These are phyloP conservation scores for Scedosporium aurantiacum DNA, from an alignment of 2,329 filamentous ascomycete species.

Conservation along the genomic window DNA sequence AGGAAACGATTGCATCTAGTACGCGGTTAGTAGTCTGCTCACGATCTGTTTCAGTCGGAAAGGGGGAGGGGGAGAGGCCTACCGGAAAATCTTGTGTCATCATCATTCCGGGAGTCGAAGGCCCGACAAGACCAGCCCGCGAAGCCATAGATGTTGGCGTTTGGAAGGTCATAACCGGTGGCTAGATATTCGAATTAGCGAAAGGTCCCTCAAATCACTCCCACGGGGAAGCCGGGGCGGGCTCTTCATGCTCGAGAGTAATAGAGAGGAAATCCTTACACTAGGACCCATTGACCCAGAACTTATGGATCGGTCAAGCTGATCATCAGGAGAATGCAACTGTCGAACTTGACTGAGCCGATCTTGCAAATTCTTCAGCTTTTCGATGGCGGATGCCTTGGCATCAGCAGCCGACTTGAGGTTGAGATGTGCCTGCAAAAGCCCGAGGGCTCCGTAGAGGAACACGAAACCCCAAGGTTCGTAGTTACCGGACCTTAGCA, in stretches of 20 bases:
- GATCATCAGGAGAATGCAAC: slow-evolving; percentile 22
- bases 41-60: too few relatives aligned
- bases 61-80: neutral
- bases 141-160: slow-evolving; percentile 27
- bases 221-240: too few relatives aligned
- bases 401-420: slow-evolving; percentile 45
- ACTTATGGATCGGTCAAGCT: slow-evolving; percentile 15
- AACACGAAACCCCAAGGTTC: slow-evolving; percentile 55
- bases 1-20: neutral
- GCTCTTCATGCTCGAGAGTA: slow-evolving; percentile 22
- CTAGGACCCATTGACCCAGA: slow-evolving; percentile 11
- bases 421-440: slow-evolving; percentile 48
- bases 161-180: slow-evolving; percentile 26
- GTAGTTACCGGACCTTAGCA: slow-evolving; percentile 51
- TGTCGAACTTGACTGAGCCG: slow-evolving; percentile 41
- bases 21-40: neutral
- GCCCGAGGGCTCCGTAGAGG: slow-evolving; percentile 48
- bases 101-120: slow-evolving; percentile 2
- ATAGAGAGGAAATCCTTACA: slow-evolving; percentile 21
- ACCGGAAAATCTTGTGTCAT: slow-evolving; percentile 5
- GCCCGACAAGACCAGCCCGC: neutral
- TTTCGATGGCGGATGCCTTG: slow-evolving; percentile 47
- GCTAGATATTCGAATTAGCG: slow-evolving; percentile 15
- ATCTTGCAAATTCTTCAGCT: slow-evolving; percentile 48
- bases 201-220: slow-evolving; percentile 14